A percentile compares a stretch with the other conserved stretches of the same genome.
phyloP scores from a whole-genome alignment of 176 grass and related monocot genomes.

The Lolium multiflorum region DNA sequence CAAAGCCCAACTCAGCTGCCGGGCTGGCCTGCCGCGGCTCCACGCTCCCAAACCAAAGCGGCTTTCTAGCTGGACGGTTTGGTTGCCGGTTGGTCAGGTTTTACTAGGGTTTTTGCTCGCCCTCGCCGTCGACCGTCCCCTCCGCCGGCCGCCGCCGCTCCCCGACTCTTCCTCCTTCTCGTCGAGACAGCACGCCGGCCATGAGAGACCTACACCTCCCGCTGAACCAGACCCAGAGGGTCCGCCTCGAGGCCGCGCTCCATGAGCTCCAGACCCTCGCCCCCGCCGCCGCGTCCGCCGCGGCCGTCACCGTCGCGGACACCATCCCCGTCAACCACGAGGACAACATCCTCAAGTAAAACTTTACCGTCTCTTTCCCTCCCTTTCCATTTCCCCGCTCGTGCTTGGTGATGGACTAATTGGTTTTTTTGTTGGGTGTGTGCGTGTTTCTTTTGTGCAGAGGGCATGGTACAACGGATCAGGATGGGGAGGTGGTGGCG shows the following conservation, averaged over 20 bases:
- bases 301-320: constrained; percentile 75
- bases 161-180: background rate
- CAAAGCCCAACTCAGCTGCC: background rate
- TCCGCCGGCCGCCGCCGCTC: background rate
- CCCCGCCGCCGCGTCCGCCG: constrained; percentile 45
- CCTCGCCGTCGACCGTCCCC: background rate
- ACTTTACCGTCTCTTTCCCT: background rate
- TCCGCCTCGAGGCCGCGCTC: constrained; percentile 79
- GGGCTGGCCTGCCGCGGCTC: background rate
- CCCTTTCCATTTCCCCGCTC: background rate
- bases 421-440: background rate
- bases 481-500: constrained; percentile 83
- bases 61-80: background rate
- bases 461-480: constrained; percentile 85
- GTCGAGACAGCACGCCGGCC: background rate
- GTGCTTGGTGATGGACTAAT: constrained; percentile 1
- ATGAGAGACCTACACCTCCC: constrained; percentile 81
- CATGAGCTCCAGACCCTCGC: constrained; percentile 63
- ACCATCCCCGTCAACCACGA: constrained; percentile 85
- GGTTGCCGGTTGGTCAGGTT: constrained; percentile 17
- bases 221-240: constrained; percentile 96
- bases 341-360: constrained; percentile 96
- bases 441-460: constrained; percentile 34
- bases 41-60: background rate
- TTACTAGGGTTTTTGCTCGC: constrained; percentile 32